phyloP scores from a whole-genome alignment of 192 early-diverging fungal genomes.

The Phycomyces blakesleeanus region DNA sequence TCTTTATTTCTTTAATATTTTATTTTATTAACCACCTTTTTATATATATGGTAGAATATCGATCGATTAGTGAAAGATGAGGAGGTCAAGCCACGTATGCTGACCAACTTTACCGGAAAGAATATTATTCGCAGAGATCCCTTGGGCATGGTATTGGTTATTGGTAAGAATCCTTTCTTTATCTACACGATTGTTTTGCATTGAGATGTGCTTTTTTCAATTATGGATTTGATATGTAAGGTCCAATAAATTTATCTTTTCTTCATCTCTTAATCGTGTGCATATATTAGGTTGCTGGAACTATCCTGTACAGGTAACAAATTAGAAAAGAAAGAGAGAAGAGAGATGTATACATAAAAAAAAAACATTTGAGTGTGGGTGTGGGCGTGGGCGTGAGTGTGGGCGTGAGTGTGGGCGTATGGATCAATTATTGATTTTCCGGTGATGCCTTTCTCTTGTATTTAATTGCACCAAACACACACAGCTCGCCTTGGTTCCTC shows the following conservation, averaged over 20 bases:
- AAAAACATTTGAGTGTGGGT: too few species aligned
- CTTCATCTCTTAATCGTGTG: too few species aligned
- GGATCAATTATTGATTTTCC: too few species aligned
- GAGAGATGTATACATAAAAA: too few species aligned
- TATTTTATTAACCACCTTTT: too few species aligned
- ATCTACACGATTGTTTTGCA: neutral
- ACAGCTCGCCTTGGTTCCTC: slow-evolving; percentile 22
- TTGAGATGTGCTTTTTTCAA: neutral
- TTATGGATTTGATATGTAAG: slow-evolving; percentile 6
- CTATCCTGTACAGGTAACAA: slow-evolving; percentile 44
- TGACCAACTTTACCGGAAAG: slow-evolving; percentile 44
- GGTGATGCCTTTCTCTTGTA: too few species aligned
- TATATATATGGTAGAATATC: too few species aligned
- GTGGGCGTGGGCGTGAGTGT: too few species aligned
- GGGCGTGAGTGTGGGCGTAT: too few species aligned
- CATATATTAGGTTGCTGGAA: slow-evolving; percentile 53
- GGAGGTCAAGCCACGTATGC: slow-evolving; percentile 28
- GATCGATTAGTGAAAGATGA: slow-evolving; percentile 54
- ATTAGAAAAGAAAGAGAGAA: neutral
- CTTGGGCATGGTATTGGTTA: slow-evolving; percentile 67
- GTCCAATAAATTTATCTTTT: too few species aligned
- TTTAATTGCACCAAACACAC: too few species aligned
- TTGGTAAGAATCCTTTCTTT: slow-evolving; percentile 41
- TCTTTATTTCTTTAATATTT: slow-evolving; percentile 15
- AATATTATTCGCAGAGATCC: slow-evolving; percentile 67